Evolutionary conservation across 495 filamentous ascomycete genomes (phyloP), one percentile per base, ranked within the genome.

Genomic region (Clavariopsis aquatica): DNA sequence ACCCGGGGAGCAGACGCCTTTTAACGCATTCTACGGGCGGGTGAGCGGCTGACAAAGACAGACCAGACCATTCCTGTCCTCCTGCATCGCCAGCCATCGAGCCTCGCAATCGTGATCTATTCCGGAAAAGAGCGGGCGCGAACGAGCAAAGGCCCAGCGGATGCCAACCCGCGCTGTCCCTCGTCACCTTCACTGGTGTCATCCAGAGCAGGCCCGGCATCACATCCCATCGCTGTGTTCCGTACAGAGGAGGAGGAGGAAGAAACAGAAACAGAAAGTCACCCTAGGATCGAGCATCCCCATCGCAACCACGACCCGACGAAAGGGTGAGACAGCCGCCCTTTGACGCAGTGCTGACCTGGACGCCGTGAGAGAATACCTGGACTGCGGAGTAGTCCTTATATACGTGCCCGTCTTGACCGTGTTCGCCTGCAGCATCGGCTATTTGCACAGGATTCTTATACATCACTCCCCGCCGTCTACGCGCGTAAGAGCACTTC

Each of bases 401-500:
- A 28, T 53, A 29, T 19, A 19, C 1, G 5, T 53, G 34, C 10
- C 7, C 23, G 17, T 53, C 51, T 53, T 20, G 51, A 28, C 51
- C 19, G 24, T 22, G 5, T 31, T 53, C 15, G 8, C 19, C 2
- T 17, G 5, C 27, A 27, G 29, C 26, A 17, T 27, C 51, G 49
- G 4, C 20, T 5, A 15, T 27, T 26, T 24, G 49, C 51, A 51
- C 7, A 51, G 51, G 24, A 28, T n/a, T 53, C 24, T 28, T 31
- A 53, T 19, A 31, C 51, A 31, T 28, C 51, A 27, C 51, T 31
- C 19, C 3, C 51, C n/a, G n/a, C n/a, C n/a, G n/a, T n/a, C 23
- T 53, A 53, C 51, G 51, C 34, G 26, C 51, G 51, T 53, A 53
- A 53, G 23, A 2, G 23, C 23, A 8, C 24, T 9, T 31, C 51